Evolutionary conservation across 1,284 basidiomycete genomes (phyloP), one percentile per base, ranked within the genome.

Genomic region (Bondarzewia mesenterica): DNA sequence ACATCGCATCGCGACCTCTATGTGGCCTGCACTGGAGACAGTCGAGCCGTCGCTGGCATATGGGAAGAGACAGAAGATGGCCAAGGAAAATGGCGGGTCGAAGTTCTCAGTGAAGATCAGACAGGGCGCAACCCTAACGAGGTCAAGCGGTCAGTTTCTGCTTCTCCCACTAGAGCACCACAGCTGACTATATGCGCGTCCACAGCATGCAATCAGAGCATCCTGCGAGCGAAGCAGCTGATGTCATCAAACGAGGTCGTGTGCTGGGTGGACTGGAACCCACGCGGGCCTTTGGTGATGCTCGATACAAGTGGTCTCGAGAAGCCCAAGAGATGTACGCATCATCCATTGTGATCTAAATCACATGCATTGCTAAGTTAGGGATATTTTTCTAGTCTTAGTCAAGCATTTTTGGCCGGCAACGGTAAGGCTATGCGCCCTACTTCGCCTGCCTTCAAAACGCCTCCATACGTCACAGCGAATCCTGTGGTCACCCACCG

Each of bases 401-500:
- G 72, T 51, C 74, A 80, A 51, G 80, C 81, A 6, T 83, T 86
- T 66, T 68, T 85, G 59, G 71, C 74, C 42, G 83, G 82, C 47
- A 83, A 77, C 53, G 72, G 74, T 44, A 71, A 71, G 50, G 71
- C 77, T 7, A 70, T 85, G 58, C 81, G 89, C 41, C 63, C 73
- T 8, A 69, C 82, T 2, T 80, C 84, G 7, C 57, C 74, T 42
- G 68, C 70, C 41, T 75, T 85, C 61, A 87, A 85, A 65, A 93
- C 93, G 0, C 95, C 96, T 2, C 96, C 96, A 7, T 99, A 99
- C 65, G 95, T 99, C 37, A 93, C 80, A 22, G 87, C 95, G 3
- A 75, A 77, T 18, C 96, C 96, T 0, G 93, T 90, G 48, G 82
- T 97, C n/a, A 88, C 87, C 1, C 85, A 92, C 60, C 79, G 82